These are phyloP conservation scores for Penicillium samsonianum DNA, from an alignment of 495 filamentous ascomycete genomes.

Conservation along the genomic window DNA sequence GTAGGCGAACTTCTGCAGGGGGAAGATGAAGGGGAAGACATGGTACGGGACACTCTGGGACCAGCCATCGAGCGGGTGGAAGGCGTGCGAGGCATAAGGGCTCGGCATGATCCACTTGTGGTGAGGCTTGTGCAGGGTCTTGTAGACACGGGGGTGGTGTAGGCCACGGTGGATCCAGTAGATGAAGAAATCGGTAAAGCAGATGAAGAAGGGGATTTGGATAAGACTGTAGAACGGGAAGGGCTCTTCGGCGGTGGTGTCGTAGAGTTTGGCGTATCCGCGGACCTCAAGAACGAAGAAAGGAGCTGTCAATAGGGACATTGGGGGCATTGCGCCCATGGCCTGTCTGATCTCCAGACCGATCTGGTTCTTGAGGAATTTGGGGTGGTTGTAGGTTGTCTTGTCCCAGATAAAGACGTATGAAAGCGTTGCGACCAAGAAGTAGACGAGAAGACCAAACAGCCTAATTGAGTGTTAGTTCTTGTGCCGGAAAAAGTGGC, in stretches of 20 bases:
- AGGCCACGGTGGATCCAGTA: slow-evolving; percentile 94
- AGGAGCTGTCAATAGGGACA: slow-evolving; percentile 82
- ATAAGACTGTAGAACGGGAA: slow-evolving; percentile 74
- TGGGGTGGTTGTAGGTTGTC: slow-evolving; percentile 82
- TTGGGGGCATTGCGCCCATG: slow-evolving; percentile 70
- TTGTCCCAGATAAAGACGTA: slow-evolving; percentile 96
- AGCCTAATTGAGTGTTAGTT: slow-evolving; percentile 55
- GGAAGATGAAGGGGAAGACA: slow-evolving; percentile 90
- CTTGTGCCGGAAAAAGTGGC: background rate
- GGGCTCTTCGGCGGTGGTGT: slow-evolving; percentile 68
- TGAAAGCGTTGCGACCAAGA: slow-evolving; percentile 76
- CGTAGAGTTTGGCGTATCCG: slow-evolving; percentile 87
- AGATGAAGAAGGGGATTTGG: slow-evolving; percentile 89
- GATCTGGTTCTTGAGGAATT: slow-evolving; percentile 94
- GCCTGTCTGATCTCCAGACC: slow-evolving; percentile 82
- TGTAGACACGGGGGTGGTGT: slow-evolving; percentile 84
- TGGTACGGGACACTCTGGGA: slow-evolving; percentile 93
- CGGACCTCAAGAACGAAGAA: slow-evolving; percentile 81
- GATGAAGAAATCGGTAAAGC: slow-evolving; percentile 91
- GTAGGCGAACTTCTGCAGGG: slow-evolving; percentile 87
- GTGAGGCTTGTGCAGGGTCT: slow-evolving; percentile 90
- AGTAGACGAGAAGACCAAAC: slow-evolving; percentile 83
- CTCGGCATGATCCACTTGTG: slow-evolving; percentile 99
- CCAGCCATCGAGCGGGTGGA: slow-evolving; percentile 94
- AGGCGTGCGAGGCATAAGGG: slow-evolving; percentile 87